Percentiles rank a stretch among this genome's conserved stretches.
Evolutionary conservation across 176 grass and related monocot species (phyloP).

Genomic region (Raddia distichophylla): DNA sequence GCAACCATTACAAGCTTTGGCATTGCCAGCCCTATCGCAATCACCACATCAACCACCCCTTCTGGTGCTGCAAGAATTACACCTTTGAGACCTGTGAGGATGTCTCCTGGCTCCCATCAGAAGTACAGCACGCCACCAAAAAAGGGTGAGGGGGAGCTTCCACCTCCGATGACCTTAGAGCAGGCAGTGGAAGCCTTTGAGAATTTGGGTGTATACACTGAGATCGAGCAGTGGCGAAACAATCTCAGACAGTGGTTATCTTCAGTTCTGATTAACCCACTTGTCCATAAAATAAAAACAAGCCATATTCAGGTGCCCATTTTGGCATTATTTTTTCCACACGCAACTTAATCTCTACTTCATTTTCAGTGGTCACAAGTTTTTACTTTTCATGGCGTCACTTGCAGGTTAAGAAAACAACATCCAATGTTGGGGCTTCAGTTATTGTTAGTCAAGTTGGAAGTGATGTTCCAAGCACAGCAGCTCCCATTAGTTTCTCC

Average conservation of each 20-base stretch:
- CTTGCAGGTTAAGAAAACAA: slow-evolving; percentile 87
- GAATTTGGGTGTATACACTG: slow-evolving; percentile 78
- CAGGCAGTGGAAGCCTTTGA: slow-evolving; percentile 73
- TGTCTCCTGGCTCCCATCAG: slow-evolving; percentile 90
- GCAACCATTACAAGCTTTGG: slow-evolving; percentile 55
- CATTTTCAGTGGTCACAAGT: slow-evolving; percentile 22
- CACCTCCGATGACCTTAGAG: slow-evolving; percentile 88
- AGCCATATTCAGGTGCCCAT: slow-evolving; percentile 79
- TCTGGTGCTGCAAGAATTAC: slow-evolving; percentile 78
- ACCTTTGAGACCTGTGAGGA: slow-evolving; percentile 80
- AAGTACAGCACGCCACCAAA: slow-evolving; percentile 77
- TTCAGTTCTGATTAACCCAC: slow-evolving; percentile 78
- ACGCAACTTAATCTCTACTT: slow-evolving; percentile 10
- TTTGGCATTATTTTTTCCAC: slow-evolving; percentile 21
- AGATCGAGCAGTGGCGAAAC: slow-evolving; percentile 89
- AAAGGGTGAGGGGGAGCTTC: slow-evolving; percentile 91
- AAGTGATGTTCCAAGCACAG: slow-evolving; percentile 57
- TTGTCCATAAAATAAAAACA: slow-evolving; percentile 77
- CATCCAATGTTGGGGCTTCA: slow-evolving; percentile 62
- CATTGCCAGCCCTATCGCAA: slow-evolving; percentile 66
- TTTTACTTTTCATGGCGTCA: slow-evolving; percentile 30
- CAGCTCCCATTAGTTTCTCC: slow-evolving; percentile 61
- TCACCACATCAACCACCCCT: slow-evolving; percentile 56
- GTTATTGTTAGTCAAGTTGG: slow-evolving; percentile 91
- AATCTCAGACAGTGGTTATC: slow-evolving; percentile 95